A percentile compares a stretch with the other conserved stretches of the same genome.
Conservation (phyloP, 73 alveolate species). For the Tetrahymena malaccensis region DNA sequence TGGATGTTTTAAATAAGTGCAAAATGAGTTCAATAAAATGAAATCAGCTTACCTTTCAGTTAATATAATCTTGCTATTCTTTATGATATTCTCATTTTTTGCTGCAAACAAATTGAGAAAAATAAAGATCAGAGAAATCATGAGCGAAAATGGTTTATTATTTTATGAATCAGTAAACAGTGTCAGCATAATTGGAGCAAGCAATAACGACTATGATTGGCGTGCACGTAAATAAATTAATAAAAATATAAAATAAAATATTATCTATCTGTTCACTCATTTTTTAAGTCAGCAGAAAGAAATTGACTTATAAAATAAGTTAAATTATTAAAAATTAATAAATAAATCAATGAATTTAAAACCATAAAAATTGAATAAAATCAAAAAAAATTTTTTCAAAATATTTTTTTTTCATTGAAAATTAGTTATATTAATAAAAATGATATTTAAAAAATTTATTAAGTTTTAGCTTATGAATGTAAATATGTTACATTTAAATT, state of each 20-base stretch:
- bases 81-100: not conserved
- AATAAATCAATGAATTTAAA: too few species aligned
- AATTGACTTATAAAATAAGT: too few species aligned
- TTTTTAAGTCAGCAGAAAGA: too few species aligned
- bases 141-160: not conserved
- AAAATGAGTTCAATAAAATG: not conserved
- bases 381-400: too few species aligned
- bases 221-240: not conserved
- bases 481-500: not conserved
- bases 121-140: not conserved
- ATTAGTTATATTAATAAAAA: too few species aligned
- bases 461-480: not conserved
- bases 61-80: not conserved
- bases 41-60: not conserved
- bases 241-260: not conserved
- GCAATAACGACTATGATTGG: not conserved
- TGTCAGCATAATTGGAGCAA: not conserved
- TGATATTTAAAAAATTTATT: too few species aligned
- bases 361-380: too few species aligned
- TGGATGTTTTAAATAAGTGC: not conserved
- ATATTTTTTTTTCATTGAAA: too few species aligned
- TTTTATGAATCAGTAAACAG: not conserved
- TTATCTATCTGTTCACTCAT: too few species aligned
- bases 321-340: too few species aligned
- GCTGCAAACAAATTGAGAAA: not conserved